Percentiles rank a stretch among this genome's conserved stretches.
Evolutionary conservation across 305 asterid species (phyloP).

Genomic region (Stenogyne calaminthoides): DNA sequence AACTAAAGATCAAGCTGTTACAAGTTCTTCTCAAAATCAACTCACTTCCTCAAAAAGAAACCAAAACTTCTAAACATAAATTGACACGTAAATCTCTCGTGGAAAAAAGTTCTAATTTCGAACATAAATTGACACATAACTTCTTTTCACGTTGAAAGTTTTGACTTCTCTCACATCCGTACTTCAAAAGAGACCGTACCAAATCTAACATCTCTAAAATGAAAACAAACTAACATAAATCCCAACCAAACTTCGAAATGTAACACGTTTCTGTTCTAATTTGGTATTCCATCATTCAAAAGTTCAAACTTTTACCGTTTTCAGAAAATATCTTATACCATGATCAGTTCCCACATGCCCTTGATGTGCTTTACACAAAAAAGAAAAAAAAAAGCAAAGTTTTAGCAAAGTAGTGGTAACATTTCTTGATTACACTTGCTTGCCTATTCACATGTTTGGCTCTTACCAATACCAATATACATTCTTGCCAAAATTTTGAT

Average conservation of each 20-base stretch:
- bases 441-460: background rate
- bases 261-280: background rate
- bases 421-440: background rate
- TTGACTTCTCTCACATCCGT: too few species aligned
- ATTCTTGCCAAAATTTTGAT: background rate
- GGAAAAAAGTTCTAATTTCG: too few species aligned
- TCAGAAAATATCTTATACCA: background rate
- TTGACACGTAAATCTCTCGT: background rate
- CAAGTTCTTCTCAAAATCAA: background rate
- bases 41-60: background rate
- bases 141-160: background rate
- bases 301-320: background rate
- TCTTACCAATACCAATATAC: conserved; percentile 26
- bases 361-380: background rate
- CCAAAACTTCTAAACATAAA: background rate
- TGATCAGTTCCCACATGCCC: background rate
- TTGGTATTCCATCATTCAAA: background rate
- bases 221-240: background rate
- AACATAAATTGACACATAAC: background rate
- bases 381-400: background rate
- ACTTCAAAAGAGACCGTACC: too few species aligned
- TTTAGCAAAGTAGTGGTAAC: background rate
- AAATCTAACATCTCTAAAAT: background rate
- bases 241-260: background rate
- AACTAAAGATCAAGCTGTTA: background rate